Percentiles rank a stretch among this genome's conserved stretches.
phyloP scores from a whole-genome alignment of 225 moss, liverwort and hornwort species.

The Pseudisothecium myosuroides region DNA sequence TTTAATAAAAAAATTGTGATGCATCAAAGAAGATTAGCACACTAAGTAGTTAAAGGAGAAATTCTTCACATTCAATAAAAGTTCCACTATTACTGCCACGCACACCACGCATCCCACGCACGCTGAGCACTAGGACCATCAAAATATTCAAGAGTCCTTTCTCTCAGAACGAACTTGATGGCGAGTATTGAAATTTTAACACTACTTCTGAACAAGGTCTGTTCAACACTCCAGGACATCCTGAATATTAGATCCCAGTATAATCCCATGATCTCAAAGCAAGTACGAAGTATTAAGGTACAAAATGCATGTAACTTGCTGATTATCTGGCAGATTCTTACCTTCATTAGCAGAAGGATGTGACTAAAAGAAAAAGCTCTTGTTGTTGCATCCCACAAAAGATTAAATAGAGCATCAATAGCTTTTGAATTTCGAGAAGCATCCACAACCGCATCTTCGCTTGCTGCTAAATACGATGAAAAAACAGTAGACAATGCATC shows the following conservation, averaged over 20 bases:
- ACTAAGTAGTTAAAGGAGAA: background rate
- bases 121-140: background rate
- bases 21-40: background rate
- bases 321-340: background rate
- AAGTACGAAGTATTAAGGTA: background rate
- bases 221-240: background rate
- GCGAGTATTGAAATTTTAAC: background rate
- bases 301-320: background rate
- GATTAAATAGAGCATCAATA: conserved; percentile 54
- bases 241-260: background rate
- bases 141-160: background rate
- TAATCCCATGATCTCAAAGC: background rate
- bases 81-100: background rate
- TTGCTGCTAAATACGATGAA: conserved; percentile 47
- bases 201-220: background rate
- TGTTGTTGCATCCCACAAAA: conserved; percentile 53
- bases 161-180: background rate
- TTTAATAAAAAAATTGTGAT: background rate
- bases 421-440: conserved; percentile 58
- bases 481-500: conserved; percentile 54
- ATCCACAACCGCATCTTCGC: conserved; percentile 55
- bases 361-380: conserved; percentile 57
- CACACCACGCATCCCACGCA: background rate
- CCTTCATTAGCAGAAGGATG: conserved; percentile 70
- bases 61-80: background rate